Evolutionary conservation across 2,329 filamentous ascomycete genomes (phyloP).

Genomic region (Colletotrichum cereale): DNA sequence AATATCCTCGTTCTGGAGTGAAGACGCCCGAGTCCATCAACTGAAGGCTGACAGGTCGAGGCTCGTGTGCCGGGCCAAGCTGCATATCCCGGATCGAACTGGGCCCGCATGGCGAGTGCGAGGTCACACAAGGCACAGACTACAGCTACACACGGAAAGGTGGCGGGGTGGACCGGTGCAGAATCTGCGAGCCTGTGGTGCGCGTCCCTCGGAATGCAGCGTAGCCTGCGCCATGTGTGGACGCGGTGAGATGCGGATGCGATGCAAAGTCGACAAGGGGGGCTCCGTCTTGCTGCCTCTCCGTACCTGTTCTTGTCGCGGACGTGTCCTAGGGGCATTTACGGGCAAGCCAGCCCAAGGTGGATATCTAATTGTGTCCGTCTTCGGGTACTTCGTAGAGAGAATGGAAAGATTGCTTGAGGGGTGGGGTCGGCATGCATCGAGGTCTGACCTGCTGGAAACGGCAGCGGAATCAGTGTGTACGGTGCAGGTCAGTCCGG

Average conservation of each 20-base stretch:
- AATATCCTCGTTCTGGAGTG: background rate
- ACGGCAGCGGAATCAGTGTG: conserved; percentile 19
- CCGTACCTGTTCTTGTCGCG: background rate
- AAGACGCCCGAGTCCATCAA: background rate
- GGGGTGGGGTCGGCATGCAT: conserved; percentile 1
- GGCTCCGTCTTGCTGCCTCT: background rate
- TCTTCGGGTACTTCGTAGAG: conserved; percentile 12
- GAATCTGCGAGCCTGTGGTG: conserved; percentile 20
- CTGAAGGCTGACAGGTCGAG: conserved; percentile 3
- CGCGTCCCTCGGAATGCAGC: conserved; percentile 20
- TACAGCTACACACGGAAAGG: conserved; percentile 7
- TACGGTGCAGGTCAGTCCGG: background rate
- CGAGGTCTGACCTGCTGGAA: conserved; percentile 18
- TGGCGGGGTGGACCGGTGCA: conserved; percentile 20
- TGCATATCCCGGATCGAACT: conserved; percentile 1
- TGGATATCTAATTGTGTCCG: background rate
- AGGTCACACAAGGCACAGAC: conserved; percentile 23
- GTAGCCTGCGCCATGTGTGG: conserved; percentile 22
- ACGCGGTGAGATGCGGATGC: conserved; percentile 35
- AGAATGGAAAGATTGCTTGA: background rate
- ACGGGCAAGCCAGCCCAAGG: background rate
- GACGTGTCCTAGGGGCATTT: background rate
- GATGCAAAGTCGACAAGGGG: conserved; percentile 25
- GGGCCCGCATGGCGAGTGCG: conserved; percentile 19
- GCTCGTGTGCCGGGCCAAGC: conserved; percentile 1